Evolutionary conservation across 495 filamentous ascomycete species (phyloP), one percentile per base, ranked within the genome.

Genomic region (Glarea lozoyensis): DNA sequence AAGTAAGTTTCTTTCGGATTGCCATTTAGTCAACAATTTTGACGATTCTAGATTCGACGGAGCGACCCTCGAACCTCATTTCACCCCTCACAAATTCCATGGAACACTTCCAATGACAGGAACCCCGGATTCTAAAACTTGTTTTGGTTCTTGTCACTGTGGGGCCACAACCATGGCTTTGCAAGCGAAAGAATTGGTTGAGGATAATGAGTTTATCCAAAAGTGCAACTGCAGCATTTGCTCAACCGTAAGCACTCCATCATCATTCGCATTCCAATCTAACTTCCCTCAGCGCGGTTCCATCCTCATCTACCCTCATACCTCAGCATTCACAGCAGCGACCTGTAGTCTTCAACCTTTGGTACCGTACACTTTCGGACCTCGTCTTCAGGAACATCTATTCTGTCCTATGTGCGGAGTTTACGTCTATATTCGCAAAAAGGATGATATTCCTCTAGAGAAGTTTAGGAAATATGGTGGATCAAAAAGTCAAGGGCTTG

Each of bases 91-190:
- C 3, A 37, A 40, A 1, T 70, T 59, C 52, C 59, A 52, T 11
- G 70, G 69, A 5, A 42, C 59, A 3, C 55, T 65, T 21, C 70
- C 70, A 15, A 42, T 55, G 2, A 53, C 53, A 5, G 56, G 45
- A 9, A 47, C 63, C 37, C 61, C 66, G 9, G 55, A 56, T 19
- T 61, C 48, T 9, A 63, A 61, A 43, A 23, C 63, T 2, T 72
- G 72, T 43, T 61, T 59, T 21, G 70, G 70, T 5, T 64, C 63
- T 51, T 76, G 72, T 54, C 72, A 74, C 48, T 76, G 72, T 49
- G 70, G 72, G 17, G 66, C 58, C 32, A 58, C 72, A 4, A 66
- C 48, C 10, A 13, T 66, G 12, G 65, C 64, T 1, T 17, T 71
- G 15, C 65, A 62, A 48, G 40, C 58, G 19, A 56, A 61, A 30